Conservation (phyloP, 768 basidiomycete species). For the Russula olivacea region DNA sequence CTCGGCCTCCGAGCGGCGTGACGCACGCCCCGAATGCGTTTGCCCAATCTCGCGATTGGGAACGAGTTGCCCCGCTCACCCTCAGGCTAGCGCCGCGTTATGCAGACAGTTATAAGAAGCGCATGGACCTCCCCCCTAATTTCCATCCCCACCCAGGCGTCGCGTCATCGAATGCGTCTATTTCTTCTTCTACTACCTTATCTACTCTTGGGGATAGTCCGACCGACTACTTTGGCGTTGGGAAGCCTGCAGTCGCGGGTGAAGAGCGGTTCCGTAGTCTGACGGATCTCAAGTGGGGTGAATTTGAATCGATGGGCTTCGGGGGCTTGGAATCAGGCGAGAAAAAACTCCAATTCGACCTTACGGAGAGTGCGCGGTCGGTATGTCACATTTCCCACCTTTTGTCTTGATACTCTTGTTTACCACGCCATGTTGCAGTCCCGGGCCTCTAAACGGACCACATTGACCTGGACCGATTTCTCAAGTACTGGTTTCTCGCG, state of each 20-base stretch:
- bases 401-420: not conserved
- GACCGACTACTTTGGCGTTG: constrained; percentile 31
- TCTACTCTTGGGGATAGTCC: constrained; percentile 3
- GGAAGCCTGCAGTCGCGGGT: constrained; percentile 34
- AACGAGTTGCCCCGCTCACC: constrained; percentile 57
- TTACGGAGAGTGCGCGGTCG: constrained; percentile 80
- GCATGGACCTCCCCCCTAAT: constrained; percentile 59
- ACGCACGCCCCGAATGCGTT: constrained; percentile 38
- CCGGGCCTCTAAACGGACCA: constrained; percentile 63
- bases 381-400: constrained; percentile 37
- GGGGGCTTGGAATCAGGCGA: constrained; percentile 44
- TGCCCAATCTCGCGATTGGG: constrained; percentile 71
- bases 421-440: constrained; percentile 36
- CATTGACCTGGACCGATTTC: constrained; percentile 89
- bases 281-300: constrained; percentile 87
- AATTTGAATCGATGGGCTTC: constrained; percentile 85
- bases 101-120: constrained; percentile 68
- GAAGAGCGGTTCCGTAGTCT: constrained; percentile 74
- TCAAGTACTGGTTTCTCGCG: constrained; percentile 78
- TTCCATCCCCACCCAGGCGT: constrained; percentile 46
- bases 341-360: constrained; percentile 85
- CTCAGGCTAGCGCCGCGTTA: constrained; percentile 61
- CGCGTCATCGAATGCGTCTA: constrained; percentile 32
- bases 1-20: constrained; percentile 30
- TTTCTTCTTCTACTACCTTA: constrained; percentile 29